These are phyloP conservation scores for Phytophthora tubulina DNA, from an alignment of 352 stramenopile genomes.

Conservation along the genomic window DNA sequence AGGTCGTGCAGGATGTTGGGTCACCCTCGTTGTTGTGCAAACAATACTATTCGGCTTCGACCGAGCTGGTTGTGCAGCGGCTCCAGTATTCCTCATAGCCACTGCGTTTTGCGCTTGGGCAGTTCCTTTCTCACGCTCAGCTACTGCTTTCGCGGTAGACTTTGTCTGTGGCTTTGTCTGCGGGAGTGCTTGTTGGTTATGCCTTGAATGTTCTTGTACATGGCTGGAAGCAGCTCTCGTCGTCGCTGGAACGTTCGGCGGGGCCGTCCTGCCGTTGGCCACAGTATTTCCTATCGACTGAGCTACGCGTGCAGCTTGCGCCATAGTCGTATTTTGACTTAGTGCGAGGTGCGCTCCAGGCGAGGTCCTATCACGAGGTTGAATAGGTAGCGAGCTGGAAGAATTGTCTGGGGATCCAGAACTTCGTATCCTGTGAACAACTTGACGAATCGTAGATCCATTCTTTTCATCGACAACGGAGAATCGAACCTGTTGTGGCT, in stretches of 20 bases:
- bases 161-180: neutral
- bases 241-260: neutral
- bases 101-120: neutral
- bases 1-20: neutral
- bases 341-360: neutral
- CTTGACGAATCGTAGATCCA: conserved; percentile 35
- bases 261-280: neutral
- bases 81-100: neutral
- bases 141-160: neutral
- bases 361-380: neutral
- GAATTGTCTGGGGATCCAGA: conserved; percentile 5
- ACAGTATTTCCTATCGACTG: neutral
- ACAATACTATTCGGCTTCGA: neutral
- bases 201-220: neutral
- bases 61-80: neutral
- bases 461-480: conserved; percentile 42
- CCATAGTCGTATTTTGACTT: neutral
- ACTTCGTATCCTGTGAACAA: conserved; percentile 32
- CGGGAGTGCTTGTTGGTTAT: neutral
- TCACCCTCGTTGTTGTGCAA: neutral
- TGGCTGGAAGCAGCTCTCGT: neutral
- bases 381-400: neutral
- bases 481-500: conserved; percentile 46
- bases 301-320: neutral
- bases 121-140: neutral